Conservation (phyloP, 768 basidiomycete genomes). For the Amyloporia xantha region DNA sequence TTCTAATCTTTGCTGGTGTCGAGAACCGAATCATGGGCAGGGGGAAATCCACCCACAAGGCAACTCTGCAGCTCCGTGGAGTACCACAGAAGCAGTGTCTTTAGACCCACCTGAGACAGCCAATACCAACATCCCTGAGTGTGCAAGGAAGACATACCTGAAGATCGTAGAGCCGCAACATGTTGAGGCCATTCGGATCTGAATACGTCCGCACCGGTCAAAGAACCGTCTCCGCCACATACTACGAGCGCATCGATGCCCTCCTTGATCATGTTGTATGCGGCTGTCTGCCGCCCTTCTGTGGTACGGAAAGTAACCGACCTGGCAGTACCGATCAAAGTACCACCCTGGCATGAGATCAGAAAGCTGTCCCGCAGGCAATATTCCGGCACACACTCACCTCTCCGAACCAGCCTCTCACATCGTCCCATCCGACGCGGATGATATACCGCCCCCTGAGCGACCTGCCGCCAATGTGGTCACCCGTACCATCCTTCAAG, state of each 20-base stretch:
- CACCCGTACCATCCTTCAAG: conserved; percentile 76
- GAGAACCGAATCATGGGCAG: no score
- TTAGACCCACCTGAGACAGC: no score
- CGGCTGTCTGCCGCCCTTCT: conserved; percentile 87
- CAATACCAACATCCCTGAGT: no score
- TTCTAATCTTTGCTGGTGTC: no score
- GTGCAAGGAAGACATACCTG: conserved; percentile 49
- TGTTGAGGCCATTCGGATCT: conserved; percentile 92
- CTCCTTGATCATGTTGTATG: conserved; percentile 87
- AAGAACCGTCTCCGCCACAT: conserved; percentile 94
- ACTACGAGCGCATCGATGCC: conserved; percentile 97
- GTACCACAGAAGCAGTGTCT: no score
- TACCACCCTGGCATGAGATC: conserved; percentile 85
- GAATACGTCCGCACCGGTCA: conserved; percentile 94
- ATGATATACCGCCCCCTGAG: conserved; percentile 92
- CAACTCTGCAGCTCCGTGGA: no score
- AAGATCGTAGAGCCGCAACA: conserved; percentile 55
- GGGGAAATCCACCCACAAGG: no score
- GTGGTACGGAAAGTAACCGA: conserved; percentile 76
- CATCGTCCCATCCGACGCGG: conserved; percentile 97
- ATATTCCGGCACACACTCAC: no score
- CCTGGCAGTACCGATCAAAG: conserved; percentile 90
- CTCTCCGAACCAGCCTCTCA: conserved; percentile 90
- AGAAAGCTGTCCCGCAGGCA: no score
- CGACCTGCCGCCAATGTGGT: conserved; percentile 56